phyloP scores from a whole-genome alignment of 2,329 filamentous ascomycete species.

The Aspergillus novofumigatus region DNA sequence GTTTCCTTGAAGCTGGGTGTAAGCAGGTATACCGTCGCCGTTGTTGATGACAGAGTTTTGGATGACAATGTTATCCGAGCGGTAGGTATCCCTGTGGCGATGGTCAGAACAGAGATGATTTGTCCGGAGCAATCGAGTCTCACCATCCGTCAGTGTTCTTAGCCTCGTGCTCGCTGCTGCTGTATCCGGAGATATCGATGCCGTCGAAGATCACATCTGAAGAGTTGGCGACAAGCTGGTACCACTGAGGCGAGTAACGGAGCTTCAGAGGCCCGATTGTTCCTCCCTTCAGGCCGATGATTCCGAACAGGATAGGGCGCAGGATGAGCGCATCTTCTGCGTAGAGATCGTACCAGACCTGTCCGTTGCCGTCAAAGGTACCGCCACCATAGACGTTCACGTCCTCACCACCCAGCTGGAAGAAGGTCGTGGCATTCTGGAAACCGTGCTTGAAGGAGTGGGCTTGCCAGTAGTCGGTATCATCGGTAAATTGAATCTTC shows the following conservation, averaged over 20 bases:
- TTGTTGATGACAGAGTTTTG: slow-evolving; percentile 63
- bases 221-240: slow-evolving; percentile 63
- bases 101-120: not conserved
- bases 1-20: not conserved
- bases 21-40: slow-evolving; percentile 48
- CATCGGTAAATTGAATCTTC: slow-evolving; percentile 59
- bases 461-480: slow-evolving; percentile 65
- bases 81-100: slow-evolving; percentile 42
- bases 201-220: slow-evolving; percentile 61
- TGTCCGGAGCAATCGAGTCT: not conserved
- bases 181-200: slow-evolving; percentile 56
- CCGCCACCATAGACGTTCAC: slow-evolving; percentile 66
- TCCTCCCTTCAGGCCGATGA: slow-evolving; percentile 55
- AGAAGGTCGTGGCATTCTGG: slow-evolving; percentile 65
- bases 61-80: slow-evolving; percentile 59
- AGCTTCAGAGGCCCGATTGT: slow-evolving; percentile 58
- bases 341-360: slow-evolving; percentile 62
- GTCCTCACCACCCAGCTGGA: slow-evolving; percentile 61
- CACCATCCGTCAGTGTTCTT: slow-evolving; percentile 62
- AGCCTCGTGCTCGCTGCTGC: slow-evolving; percentile 50
- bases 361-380: slow-evolving; percentile 60
- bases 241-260: slow-evolving; percentile 59
- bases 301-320: slow-evolving; percentile 56
- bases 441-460: slow-evolving; percentile 61
- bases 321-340: slow-evolving; percentile 54